Percentiles rank a stretch among this genome's conserved stretches.
Evolutionary conservation across 768 basidiomycete genomes (phyloP).

Genomic region (Rickenella mellea): DNA sequence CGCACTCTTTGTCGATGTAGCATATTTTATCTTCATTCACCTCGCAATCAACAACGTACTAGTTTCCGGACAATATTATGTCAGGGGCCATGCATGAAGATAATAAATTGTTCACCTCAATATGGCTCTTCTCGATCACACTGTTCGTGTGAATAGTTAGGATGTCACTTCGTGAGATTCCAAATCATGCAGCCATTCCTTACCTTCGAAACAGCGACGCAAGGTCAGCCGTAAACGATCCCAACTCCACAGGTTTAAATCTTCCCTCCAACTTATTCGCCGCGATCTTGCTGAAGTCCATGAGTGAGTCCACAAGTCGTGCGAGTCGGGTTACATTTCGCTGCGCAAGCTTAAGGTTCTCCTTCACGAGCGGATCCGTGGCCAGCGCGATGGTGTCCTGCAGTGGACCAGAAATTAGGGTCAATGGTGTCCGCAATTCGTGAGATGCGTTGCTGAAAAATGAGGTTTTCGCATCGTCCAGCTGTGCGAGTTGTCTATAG

Average conservation of each 20-base stretch:
- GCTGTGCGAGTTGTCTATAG: conserved; percentile 13
- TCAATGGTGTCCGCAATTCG: conserved; percentile 19
- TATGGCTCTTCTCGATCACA: conserved; percentile 21
- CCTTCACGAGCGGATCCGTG: conserved; percentile 11
- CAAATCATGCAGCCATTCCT: neutral
- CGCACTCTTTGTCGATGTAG: conserved; percentile 22
- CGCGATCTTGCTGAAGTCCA: conserved; percentile 29
- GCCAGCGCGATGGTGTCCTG: conserved; percentile 9
- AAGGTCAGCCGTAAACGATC: conserved; percentile 20
- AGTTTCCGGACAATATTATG: neutral
- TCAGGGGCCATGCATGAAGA: neutral
- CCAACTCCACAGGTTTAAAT: conserved; percentile 22
- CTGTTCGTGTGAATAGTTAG: no score
- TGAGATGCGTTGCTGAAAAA: conserved; percentile 18
- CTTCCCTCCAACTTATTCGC: conserved; percentile 18
- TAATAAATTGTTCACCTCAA: conserved; percentile 5
- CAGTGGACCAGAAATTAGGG: conserved; percentile 17
- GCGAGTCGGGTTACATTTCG: conserved; percentile 23
- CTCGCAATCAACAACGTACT: conserved; percentile 20
- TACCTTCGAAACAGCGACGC: conserved; percentile 20
- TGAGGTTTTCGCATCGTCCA: conserved; percentile 17
- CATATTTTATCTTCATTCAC: conserved; percentile 8
- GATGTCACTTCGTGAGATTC: neutral
- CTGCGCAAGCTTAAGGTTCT: conserved; percentile 10
- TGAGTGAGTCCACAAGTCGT: conserved; percentile 25